phyloP scores from a whole-genome alignment of 306 rosid species.

The Rosa persica region DNA sequence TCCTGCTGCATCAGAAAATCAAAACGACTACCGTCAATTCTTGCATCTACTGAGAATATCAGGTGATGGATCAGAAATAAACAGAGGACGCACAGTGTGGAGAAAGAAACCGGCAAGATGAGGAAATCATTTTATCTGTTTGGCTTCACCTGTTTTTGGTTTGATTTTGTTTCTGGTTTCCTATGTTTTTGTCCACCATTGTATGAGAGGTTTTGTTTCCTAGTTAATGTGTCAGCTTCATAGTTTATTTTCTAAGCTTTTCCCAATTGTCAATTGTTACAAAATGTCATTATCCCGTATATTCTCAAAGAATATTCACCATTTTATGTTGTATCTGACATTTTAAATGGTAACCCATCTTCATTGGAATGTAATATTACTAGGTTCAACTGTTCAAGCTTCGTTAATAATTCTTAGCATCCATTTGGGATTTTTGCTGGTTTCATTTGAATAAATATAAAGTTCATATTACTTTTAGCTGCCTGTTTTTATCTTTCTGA shows the following conservation, averaged over 20 bases:
- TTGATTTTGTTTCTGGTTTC: conserved; percentile 4
- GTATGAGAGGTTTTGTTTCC: conserved; percentile 18
- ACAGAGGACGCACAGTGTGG: conserved; percentile 89
- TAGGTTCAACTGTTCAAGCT: neutral
- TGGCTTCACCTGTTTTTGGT: conserved; percentile 3
- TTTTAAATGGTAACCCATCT: neutral
- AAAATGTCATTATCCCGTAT: neutral
- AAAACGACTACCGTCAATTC: conserved; percentile 52
- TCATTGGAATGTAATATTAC: neutral
- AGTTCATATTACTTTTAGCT: neutral
- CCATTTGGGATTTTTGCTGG: neutral
- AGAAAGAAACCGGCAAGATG: conserved; percentile 78
- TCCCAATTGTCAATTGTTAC: neutral
- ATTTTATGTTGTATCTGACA: conserved; percentile 15
- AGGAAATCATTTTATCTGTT: conserved; percentile 23
- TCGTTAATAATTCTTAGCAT: neutral
- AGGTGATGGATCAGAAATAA: conserved; percentile 71
- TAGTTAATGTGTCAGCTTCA: conserved; percentile 6
- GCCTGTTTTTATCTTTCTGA: neutral
- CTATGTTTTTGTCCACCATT: neutral
- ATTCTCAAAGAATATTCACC: conserved; percentile 1
- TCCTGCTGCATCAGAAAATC: conserved; percentile 26
- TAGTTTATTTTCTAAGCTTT: neutral
- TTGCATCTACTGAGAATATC: conserved; percentile 78
- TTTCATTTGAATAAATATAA: neutral